Evolutionary conservation across 73 alveolate species (phyloP), one percentile per base, ranked within the genome.

Genomic region (Paramecium caudatum): DNA sequence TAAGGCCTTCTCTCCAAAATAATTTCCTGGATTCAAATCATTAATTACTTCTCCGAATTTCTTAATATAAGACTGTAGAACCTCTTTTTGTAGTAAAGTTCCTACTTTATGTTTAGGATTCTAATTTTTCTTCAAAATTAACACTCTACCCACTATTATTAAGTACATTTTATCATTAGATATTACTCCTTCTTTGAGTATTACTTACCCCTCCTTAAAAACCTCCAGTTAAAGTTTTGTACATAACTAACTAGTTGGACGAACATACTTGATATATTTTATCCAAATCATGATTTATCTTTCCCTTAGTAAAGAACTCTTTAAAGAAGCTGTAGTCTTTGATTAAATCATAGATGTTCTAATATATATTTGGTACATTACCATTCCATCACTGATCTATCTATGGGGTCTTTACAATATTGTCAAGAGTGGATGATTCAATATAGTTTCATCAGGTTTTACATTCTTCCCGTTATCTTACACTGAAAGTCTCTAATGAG

Each of bases 1-100:
- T 23, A 74, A 74, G 6, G 88, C 88, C 43, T 19, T 39, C 43
- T 74, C 88, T 21, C 88, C 88, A 74, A 74, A 74, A 74, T 74
- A 74, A 19, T 19, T 41, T 19, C 88, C 88, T 10, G 62, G 47
- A 37, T 34, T 34, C 12, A 70, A 70, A 10, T 70, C 87, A 15
- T 70, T 70, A 32, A 70, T 37, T 16, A 74, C 25, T 13, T 16
- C 3, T 39, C 88, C 88, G 43, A 39, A 74, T 6, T 70, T 10
- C 15, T 62, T 6, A 17, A 27, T 10, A 23, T 27, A 62, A 4
- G 3, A 21, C 15, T 70, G 30, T 6, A 34, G 7, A 4, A 41
- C 37, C 6, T 70, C 46, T 5, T 61, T 7, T 5, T 5, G 46
- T 5, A 5, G 46, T 16, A 63, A 25, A 1, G 46, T 47, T 63